Evolutionary conservation across 106 monocot genomes (phyloP).

Genomic region (Allium fistulosum): DNA sequence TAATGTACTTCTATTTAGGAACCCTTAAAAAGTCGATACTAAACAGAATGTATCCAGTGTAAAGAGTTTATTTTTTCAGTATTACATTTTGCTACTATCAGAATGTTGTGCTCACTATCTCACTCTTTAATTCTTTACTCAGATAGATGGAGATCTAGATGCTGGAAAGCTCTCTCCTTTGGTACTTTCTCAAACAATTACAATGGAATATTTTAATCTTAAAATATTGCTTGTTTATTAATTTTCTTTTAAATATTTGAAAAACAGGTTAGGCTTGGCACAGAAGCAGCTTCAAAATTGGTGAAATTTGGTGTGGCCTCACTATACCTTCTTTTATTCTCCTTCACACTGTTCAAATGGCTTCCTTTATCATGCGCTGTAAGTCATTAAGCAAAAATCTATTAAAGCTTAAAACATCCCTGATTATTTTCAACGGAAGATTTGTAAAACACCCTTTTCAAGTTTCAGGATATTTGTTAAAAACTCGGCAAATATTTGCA

Average conservation of each 20-base stretch:
- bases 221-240: neutral
- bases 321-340: conserved; percentile 50
- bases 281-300: conserved; percentile 48
- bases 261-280: conserved; percentile 75
- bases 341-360: conserved; percentile 39
- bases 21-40: too few relatives aligned
- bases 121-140: neutral
- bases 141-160: conserved; percentile 86
- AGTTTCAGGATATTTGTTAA: too few relatives aligned
- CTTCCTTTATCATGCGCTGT: conserved; percentile 63
- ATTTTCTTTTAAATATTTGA: neutral
- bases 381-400: conserved; percentile 11
- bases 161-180: conserved; percentile 94
- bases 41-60: too few relatives aligned
- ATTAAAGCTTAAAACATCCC: too few relatives aligned
- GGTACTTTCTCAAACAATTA: conserved; percentile 35
- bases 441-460: too few relatives aligned
- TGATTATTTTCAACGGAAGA: too few relatives aligned
- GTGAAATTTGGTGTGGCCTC: conserved; percentile 41
- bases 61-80: too few relatives aligned
- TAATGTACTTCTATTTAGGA: too few relatives aligned
- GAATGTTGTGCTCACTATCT: too few relatives aligned
- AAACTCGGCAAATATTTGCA: too few relatives aligned
- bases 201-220: neutral
- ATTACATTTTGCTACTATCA: too few relatives aligned